Conservation (phyloP, 345 rosid species). For the Limnanthes douglasii region DNA sequence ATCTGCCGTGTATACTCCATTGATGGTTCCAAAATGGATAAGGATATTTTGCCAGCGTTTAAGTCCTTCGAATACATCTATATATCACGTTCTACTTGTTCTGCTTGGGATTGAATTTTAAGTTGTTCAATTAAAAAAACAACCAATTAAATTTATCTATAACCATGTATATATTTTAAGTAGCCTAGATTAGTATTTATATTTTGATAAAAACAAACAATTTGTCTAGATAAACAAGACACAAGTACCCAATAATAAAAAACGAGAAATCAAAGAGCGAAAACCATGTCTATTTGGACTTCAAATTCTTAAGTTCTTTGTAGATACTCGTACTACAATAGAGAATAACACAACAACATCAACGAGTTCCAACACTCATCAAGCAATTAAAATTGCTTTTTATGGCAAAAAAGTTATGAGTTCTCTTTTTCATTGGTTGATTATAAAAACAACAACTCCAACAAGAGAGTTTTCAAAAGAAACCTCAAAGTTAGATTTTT, state of each 20-base stretch:
- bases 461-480: constrained; percentile 20
- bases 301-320: constrained; percentile 34
- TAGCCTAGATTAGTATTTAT: no score
- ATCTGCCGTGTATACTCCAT: no score
- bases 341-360: constrained; percentile 25
- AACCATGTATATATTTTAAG: no score
- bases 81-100: no score
- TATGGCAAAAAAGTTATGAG: constrained; percentile 18
- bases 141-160: no score
- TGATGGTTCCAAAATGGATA: no score
- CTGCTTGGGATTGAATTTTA: no score
- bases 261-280: neutral
- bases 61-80: no score
- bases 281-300: constrained; percentile 35
- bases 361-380: constrained; percentile 15
- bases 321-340: constrained; percentile 23
- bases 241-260: neutral
- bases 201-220: no score
- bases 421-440: constrained; percentile 16
- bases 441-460: constrained; percentile 11
- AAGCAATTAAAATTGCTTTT: constrained; percentile 16
- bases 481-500: constrained; percentile 25
- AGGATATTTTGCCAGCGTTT: no score
- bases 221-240: no score
- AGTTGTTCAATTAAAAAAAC: no score